phyloP scores from a whole-genome alignment of 169 alveolate species.

The Cystoisospora suis region DNA sequence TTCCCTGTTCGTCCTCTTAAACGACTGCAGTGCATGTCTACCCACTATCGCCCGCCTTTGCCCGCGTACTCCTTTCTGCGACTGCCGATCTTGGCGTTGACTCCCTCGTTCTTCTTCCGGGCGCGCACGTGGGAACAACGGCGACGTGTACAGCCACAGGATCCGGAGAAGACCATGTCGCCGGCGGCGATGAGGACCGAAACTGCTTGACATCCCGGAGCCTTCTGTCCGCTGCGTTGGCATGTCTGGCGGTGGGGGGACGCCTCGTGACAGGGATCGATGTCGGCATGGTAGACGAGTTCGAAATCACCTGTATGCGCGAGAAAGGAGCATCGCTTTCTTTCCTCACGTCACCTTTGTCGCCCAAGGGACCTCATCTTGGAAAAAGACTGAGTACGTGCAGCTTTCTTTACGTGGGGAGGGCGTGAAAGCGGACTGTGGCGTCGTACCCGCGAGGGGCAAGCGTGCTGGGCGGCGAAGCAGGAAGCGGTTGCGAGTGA shows the following conservation, averaged over 20 bases:
- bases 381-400: not conserved
- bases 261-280: not conserved
- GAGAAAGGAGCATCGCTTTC: conserved; percentile 5
- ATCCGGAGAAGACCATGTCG: not conserved
- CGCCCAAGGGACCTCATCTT: not conserved
- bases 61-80: not conserved
- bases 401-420: no score
- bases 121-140: not conserved
- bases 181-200: not conserved
- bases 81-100: conserved; percentile 27
- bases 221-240: not conserved
- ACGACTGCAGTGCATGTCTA: conserved; percentile 10
- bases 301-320: conserved; percentile 12
- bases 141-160: not conserved
- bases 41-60: not conserved
- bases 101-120: conserved; percentile 20
- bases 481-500: no score
- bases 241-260: not conserved
- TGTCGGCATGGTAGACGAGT: not conserved
- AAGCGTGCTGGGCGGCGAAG: no score
- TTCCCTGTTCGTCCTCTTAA: not conserved
- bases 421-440: no score
- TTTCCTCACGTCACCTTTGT: conserved; percentile 13
- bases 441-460: no score
- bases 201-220: not conserved